These are phyloP conservation scores for Eimeria brunetti DNA, from an alignment of 169 alveolate species.

Conservation along the genomic window DNA sequence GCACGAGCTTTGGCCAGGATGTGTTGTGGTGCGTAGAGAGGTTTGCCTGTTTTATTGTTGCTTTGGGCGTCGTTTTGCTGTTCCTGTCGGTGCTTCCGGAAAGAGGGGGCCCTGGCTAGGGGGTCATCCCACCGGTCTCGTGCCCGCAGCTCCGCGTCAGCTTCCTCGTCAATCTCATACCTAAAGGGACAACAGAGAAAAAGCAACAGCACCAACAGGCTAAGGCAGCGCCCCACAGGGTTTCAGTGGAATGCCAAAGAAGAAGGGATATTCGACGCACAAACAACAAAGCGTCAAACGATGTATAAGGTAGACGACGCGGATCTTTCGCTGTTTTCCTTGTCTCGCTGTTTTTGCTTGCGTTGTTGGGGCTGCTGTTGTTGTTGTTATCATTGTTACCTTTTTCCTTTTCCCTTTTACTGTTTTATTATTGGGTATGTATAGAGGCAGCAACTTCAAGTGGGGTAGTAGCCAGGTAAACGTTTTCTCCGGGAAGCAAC, in stretches of 20 bases:
- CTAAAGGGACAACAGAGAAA: not conserved
- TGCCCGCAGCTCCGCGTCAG: slow-evolving; percentile 54
- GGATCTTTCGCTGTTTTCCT: too few relatives aligned
- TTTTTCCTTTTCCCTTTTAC: too few relatives aligned
- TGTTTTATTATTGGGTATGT: too few relatives aligned
- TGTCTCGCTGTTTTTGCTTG: too few relatives aligned
- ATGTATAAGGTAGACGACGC: too few relatives aligned
- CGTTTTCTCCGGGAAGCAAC: too few relatives aligned
- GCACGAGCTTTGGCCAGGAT: not conserved
- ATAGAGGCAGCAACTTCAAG: too few relatives aligned
- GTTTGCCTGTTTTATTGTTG: not conserved
- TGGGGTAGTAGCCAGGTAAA: too few relatives aligned
- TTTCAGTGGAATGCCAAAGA: not conserved
- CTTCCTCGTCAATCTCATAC: slow-evolving; percentile 74
- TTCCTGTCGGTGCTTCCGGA: not conserved
- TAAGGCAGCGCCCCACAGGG: not conserved
- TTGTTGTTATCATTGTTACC: too few relatives aligned
- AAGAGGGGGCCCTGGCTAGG: slow-evolving; percentile 7
- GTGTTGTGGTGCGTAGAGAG: not conserved
- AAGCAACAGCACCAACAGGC: not conserved
- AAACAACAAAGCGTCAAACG: too few relatives aligned
- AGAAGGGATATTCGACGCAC: too few relatives aligned
- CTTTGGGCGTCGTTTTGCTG: not conserved
- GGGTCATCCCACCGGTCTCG: slow-evolving; percentile 81
- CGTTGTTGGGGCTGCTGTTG: too few relatives aligned